A percentile compares a stretch with the other conserved stretches of the same genome.
Conservation (phyloP, 2,329 filamentous ascomycete species). For the Colletotrichum melonis region DNA sequence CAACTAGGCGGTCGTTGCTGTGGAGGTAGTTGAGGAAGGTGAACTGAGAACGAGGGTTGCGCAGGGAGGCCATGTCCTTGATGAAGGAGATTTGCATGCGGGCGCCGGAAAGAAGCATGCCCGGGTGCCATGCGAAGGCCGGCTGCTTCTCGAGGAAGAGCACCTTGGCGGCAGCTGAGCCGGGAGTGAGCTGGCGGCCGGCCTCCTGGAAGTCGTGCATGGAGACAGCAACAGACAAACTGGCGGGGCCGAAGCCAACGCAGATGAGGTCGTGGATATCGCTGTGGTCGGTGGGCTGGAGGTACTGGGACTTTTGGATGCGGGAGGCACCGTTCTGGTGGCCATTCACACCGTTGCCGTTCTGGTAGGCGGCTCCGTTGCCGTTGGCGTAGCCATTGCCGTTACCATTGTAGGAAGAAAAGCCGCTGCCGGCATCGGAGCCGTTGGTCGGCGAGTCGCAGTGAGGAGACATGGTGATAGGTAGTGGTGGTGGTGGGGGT, state of each 20-base stretch:
- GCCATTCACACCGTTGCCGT: slow-evolving; percentile 31
- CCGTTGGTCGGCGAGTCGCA: slow-evolving; percentile 46
- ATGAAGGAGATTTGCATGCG: slow-evolving; percentile 99
- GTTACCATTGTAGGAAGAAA: slow-evolving; percentile 37
- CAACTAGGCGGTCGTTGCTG: slow-evolving; percentile 80
- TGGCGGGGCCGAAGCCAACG: slow-evolving; percentile 93
- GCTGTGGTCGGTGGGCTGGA: slow-evolving; percentile 65
- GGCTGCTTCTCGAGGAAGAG: slow-evolving; percentile 89
- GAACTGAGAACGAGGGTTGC: slow-evolving; percentile 89
- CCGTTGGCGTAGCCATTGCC: slow-evolving; percentile 35
- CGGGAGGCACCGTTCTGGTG: slow-evolving; percentile 14
- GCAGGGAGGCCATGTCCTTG: slow-evolving; percentile 92
- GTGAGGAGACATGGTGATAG: slow-evolving; percentile 49
- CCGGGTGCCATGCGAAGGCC: slow-evolving; percentile 90
- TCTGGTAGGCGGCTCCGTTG: slow-evolving; percentile 24
- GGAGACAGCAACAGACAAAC: slow-evolving; percentile 88
- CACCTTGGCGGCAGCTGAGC: slow-evolving; percentile 71
- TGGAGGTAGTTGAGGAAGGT: slow-evolving; percentile 97
- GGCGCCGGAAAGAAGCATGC: slow-evolving; percentile 92
- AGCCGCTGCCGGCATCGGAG: slow-evolving; percentile 32
- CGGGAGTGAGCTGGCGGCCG: slow-evolving; percentile 54
- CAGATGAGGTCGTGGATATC: slow-evolving; percentile 87
- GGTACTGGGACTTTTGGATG: slow-evolving; percentile 49
- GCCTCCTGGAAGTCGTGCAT: slow-evolving; percentile 81
- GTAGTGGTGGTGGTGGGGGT: not conserved